Conservation (phyloP, 2,329 filamentous ascomycete species). For the Bipolaris victoriae region DNA sequence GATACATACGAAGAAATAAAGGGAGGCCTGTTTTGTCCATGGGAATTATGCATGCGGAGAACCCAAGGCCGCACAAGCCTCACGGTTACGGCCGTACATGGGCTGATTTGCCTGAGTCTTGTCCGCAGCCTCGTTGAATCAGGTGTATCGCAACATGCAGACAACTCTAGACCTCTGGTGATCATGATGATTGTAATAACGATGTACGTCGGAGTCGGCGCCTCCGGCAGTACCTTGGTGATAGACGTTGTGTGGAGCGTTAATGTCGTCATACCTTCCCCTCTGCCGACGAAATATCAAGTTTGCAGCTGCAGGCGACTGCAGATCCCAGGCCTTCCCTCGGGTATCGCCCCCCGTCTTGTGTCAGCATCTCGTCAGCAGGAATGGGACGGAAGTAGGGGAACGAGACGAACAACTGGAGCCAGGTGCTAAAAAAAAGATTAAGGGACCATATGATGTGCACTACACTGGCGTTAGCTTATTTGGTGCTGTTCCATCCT, state of each 20-base stretch:
- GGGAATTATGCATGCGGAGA: slow-evolving; percentile 33
- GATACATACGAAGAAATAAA: not conserved
- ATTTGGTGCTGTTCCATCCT: not conserved
- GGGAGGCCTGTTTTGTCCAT: slow-evolving; percentile 5
- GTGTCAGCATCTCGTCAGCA: slow-evolving; percentile 5
- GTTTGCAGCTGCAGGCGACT: slow-evolving; percentile 6
- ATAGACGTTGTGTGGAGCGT: slow-evolving; percentile 14
- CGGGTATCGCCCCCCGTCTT: slow-evolving; percentile 9
- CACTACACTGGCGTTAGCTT: slow-evolving; percentile 2
- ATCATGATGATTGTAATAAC: not conserved
- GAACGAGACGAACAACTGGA: not conserved
- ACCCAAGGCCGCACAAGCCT: not conserved
- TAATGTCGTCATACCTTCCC: slow-evolving; percentile 19
- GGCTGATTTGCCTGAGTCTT: slow-evolving; percentile 12
- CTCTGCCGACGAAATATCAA: slow-evolving; percentile 5
- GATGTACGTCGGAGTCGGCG: not conserved
- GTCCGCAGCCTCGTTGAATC: slow-evolving; percentile 18
- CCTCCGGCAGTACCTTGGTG: slow-evolving; percentile 3
- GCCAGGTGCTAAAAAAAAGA: not conserved
- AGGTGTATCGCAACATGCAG: not conserved
- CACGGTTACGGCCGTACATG: not conserved
- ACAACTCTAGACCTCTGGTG: not conserved
- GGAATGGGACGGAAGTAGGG: not conserved
- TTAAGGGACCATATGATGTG: slow-evolving; percentile 12
- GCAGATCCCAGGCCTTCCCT: slow-evolving; percentile 10